Percentiles rank a stretch among this genome's conserved stretches.
Evolutionary conservation across 2,329 filamentous ascomycete genomes (phyloP).

Genomic region (Aspergillus vadensis): DNA sequence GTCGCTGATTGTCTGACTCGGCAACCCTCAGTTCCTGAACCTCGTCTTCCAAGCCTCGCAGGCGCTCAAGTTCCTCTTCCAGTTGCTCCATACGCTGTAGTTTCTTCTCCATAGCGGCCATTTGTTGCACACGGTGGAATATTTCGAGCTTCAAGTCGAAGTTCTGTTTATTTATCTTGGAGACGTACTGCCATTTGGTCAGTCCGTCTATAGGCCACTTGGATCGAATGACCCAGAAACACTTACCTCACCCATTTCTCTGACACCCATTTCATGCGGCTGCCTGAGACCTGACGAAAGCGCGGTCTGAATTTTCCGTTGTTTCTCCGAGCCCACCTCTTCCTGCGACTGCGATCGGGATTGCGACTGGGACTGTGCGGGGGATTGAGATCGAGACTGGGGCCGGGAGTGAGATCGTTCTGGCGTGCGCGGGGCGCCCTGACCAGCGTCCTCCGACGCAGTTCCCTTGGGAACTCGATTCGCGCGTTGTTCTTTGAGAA

Average conservation of each 20-base stretch:
- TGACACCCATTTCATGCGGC: constrained; percentile 44
- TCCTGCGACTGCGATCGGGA: constrained; percentile 32
- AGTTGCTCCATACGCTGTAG: constrained; percentile 41
- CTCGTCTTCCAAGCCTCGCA: constrained; percentile 36
- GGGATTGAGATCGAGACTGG: constrained; percentile 13
- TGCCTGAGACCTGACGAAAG: constrained; percentile 35
- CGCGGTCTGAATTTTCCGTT: constrained; percentile 33
- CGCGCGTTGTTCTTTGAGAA: constrained; percentile 46
- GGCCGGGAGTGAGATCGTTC: constrained; percentile 24
- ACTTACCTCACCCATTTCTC: constrained; percentile 47
- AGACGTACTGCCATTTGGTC: constrained; percentile 40
- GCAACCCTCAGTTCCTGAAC: constrained; percentile 40
- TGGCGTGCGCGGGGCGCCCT: constrained; percentile 28
- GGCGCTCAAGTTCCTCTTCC: constrained; percentile 37
- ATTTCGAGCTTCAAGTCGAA: constrained; percentile 49
- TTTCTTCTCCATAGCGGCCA: constrained; percentile 39
- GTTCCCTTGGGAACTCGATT: constrained; percentile 35
- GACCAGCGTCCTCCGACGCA: constrained; percentile 27
- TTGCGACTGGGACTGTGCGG: constrained; percentile 17
- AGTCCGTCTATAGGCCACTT: constrained; percentile 8
- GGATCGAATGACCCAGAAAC: neutral
- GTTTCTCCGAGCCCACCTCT: constrained; percentile 39
- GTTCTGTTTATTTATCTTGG: constrained; percentile 47
- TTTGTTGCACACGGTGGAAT: constrained; percentile 43
- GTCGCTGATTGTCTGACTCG: constrained; percentile 38